A percentile compares a stretch with the other conserved stretches of the same genome.
Evolutionary conservation across 2,329 filamentous ascomycete genomes (phyloP).

Genomic region (Xylaria sp.): DNA sequence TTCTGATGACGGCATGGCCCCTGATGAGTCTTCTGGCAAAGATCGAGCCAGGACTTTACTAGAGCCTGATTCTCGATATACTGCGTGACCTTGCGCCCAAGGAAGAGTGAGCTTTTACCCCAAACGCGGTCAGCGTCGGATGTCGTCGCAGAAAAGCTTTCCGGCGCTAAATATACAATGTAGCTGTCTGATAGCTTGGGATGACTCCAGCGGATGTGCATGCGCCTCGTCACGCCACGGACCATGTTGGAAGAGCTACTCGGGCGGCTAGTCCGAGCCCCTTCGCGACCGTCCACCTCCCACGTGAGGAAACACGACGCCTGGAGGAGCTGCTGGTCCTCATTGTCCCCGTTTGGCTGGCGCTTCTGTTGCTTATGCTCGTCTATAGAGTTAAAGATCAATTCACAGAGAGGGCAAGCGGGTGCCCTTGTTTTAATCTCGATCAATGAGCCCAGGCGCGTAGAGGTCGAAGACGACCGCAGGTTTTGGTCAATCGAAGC

Average conservation of each 20-base stretch:
- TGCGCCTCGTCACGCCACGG: slow-evolving; percentile 1
- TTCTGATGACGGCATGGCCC: not conserved
- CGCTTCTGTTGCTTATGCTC: not conserved
- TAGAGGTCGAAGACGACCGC: not conserved
- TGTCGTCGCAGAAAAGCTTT: not conserved
- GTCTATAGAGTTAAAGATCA: not conserved
- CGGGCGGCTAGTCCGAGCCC: not conserved
- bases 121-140: not conserved
- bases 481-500: not conserved
- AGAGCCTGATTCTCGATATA: slow-evolving; percentile 3
- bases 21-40: slow-evolving; percentile 1
- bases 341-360: not conserved
- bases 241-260: not conserved
- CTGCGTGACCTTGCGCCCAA: slow-evolving; percentile 5
- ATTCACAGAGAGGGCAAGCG: not conserved
- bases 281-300: slow-evolving; percentile 1
- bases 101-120: slow-evolving; percentile 2
- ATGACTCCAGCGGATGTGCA: slow-evolving; percentile 4
- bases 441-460: not conserved
- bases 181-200: not conserved
- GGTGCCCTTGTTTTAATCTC: not conserved
- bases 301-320: not conserved
- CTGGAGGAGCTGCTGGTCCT: not conserved
- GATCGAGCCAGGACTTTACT: slow-evolving; percentile 3
- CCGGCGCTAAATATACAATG: not conserved